phyloP scores from a whole-genome alignment of 768 basidiomycete genomes.

The Gloeophyllum trabeum region DNA sequence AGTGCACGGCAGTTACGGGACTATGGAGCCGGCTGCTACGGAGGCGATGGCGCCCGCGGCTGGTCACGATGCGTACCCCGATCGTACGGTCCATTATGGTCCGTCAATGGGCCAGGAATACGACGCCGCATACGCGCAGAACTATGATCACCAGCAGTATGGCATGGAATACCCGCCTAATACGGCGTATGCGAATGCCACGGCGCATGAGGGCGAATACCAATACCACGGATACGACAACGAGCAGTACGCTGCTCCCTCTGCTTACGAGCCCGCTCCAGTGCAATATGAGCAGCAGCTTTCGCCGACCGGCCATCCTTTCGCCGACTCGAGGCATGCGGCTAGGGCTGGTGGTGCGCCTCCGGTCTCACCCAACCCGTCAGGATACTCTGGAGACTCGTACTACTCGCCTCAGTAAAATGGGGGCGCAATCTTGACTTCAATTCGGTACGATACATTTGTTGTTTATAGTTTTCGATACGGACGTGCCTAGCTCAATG shows the following conservation, averaged over 20 bases:
- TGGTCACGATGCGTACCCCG: slow-evolving; percentile 13
- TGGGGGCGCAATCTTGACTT: not conserved
- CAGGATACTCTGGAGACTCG: not conserved
- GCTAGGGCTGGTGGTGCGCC: not conserved
- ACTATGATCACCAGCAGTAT: slow-evolving; percentile 14
- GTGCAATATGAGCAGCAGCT: too few relatives aligned
- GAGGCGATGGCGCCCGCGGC: slow-evolving; percentile 10
- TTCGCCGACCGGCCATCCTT: not conserved
- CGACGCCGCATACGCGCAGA: slow-evolving; percentile 11
- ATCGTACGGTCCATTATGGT: slow-evolving; percentile 17
- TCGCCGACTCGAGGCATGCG: not conserved
- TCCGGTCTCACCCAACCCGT: not conserved
- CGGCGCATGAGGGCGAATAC: slow-evolving; percentile 11
- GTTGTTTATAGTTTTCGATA: too few relatives aligned
- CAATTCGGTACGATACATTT: too few relatives aligned
- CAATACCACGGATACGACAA: slow-evolving; percentile 3
- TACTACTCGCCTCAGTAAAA: not conserved
- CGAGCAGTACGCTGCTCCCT: not conserved
- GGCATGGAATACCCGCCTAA: slow-evolving; percentile 18
- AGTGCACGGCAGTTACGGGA: slow-evolving; percentile 1
- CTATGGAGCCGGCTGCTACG: slow-evolving; percentile 3
- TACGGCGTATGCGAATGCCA: slow-evolving; percentile 14
- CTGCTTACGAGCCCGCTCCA: not conserved
- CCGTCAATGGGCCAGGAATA: slow-evolving; percentile 4
- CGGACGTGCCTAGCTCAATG: too few relatives aligned